Percentiles rank a stretch among this genome's conserved stretches.
These are phyloP conservation scores for Thyridium curvatum DNA, from an alignment of 2,329 filamentous ascomycete species.

Conservation along the genomic window DNA sequence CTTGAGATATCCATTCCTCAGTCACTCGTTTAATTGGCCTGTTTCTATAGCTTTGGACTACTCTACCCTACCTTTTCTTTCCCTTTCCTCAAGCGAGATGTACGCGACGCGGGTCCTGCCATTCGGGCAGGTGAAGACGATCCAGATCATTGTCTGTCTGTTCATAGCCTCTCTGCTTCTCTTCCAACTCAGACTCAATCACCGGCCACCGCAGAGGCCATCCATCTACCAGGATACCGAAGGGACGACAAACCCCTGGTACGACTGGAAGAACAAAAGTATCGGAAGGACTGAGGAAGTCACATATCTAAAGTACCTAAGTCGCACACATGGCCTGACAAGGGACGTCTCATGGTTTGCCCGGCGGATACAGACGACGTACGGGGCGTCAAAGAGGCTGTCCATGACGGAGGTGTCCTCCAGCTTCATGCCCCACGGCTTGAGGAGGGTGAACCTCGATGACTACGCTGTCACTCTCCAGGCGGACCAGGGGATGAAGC, in stretches of 20 bases:
- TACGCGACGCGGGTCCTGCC: background rate
- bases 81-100: background rate
- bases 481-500: conserved; percentile 17
- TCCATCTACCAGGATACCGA: conserved; percentile 16
- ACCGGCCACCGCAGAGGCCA: background rate
- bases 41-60: no score
- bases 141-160: background rate
- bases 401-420: conserved; percentile 13
- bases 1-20: no score
- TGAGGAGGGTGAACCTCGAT: conserved; percentile 7
- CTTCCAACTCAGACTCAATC: background rate
- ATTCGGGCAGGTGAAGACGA: background rate
- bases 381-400: conserved; percentile 6
- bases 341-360: conserved; percentile 15
- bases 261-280: conserved; percentile 10
- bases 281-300: conserved; percentile 10
- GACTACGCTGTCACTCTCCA: no score
- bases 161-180: background rate
- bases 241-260: conserved; percentile 12
- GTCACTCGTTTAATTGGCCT: no score
- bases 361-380: conserved; percentile 11
- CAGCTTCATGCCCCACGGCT: conserved; percentile 11
- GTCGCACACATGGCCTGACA: conserved; percentile 15
- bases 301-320: conserved; percentile 15
- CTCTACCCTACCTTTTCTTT: no score